Evolutionary conservation across 2,329 filamentous ascomycete species (phyloP), one percentile per base, ranked within the genome.

Genomic region (Pseudomassariella vexata): DNA sequence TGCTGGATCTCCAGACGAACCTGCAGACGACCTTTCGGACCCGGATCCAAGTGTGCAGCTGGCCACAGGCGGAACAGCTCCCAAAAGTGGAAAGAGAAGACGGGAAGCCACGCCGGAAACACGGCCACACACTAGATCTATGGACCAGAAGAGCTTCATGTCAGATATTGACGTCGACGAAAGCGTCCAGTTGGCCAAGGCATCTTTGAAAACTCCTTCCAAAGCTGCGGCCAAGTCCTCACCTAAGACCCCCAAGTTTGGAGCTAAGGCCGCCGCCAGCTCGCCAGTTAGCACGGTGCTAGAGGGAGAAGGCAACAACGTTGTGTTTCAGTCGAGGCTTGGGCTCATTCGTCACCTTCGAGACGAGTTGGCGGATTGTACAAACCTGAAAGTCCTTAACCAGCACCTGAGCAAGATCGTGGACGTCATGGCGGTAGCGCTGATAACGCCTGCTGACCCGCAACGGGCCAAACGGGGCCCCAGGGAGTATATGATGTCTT

Each of bases 401-500:
- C 59, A 57, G 24, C 62, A 68, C 34, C 55, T 72, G 26, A 60
- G 62, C 30, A 64, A 67, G 41, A 64, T 59, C 16, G 49, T 73
- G 3, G 72, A 79, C 47, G 56, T 78, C 5, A 52, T 79, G 7
- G 76, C 64, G 11, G 59, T 82, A 6, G 73, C 63, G 4, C 70
- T 71, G 10, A 62, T 63, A 27, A 59, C 61, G 12, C 70, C 73
- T 3, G 55, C 65, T 8, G 59, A 66, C 28, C 66, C 76, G 6
- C 58, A 64, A 36, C 66, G 76, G 22, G 71, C 72, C 17, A 78
- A 76, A 46, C 58, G 63, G 37, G 73, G 73, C 1, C 73, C 73
- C 4, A 62, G 75, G 15, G 73, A 80, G 46, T 80, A 70, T 53
- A 68, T 73, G 54, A 66, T 78, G 44, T 66, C 68, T 11, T 70